Evolutionary conservation across 345 rosid genomes (phyloP).

Genomic region (Clausena lansium): DNA sequence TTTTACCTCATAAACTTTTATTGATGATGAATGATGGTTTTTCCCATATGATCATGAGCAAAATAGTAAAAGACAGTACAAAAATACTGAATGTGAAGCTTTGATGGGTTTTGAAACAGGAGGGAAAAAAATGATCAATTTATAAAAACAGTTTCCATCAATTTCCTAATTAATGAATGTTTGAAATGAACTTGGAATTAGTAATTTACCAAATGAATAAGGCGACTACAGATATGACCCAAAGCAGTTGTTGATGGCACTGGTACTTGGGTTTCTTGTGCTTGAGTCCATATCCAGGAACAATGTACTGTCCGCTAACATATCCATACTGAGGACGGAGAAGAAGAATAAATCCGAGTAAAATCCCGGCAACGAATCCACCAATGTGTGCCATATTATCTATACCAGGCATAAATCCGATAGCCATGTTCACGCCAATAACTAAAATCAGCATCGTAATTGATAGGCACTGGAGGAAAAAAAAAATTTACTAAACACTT

Average conservation of each 20-base stretch:
- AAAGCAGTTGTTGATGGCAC: slow-evolving; percentile 59
- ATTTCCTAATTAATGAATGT: too few relatives aligned
- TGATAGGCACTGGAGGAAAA: slow-evolving; percentile 58
- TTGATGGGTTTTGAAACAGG: too few relatives aligned
- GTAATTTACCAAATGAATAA: slow-evolving; percentile 63
- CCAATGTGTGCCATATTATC: slow-evolving; percentile 90
- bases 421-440: slow-evolving; percentile 60
- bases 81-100: too few relatives aligned
- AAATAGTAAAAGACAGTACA: too few relatives aligned
- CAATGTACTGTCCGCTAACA: slow-evolving; percentile 45
- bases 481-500: not conserved
- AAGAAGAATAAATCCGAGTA: slow-evolving; percentile 76
- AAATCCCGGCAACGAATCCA: slow-evolving; percentile 73
- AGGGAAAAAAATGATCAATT: too few relatives aligned
- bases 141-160: too few relatives aligned
- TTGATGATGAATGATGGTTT: too few relatives aligned
- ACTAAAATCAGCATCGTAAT: slow-evolving; percentile 52
- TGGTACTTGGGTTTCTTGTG: slow-evolving; percentile 56
- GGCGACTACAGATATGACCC: slow-evolving; percentile 39
- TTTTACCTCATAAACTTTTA: too few relatives aligned
- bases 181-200: not conserved
- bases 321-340: slow-evolving; percentile 87
- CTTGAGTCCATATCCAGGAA: slow-evolving; percentile 51
- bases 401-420: slow-evolving; percentile 74
- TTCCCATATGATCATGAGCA: too few relatives aligned